phyloP scores from a whole-genome alignment of 1,284 basidiomycete genomes.

The Cutaneotrichosporon dermatis region DNA sequence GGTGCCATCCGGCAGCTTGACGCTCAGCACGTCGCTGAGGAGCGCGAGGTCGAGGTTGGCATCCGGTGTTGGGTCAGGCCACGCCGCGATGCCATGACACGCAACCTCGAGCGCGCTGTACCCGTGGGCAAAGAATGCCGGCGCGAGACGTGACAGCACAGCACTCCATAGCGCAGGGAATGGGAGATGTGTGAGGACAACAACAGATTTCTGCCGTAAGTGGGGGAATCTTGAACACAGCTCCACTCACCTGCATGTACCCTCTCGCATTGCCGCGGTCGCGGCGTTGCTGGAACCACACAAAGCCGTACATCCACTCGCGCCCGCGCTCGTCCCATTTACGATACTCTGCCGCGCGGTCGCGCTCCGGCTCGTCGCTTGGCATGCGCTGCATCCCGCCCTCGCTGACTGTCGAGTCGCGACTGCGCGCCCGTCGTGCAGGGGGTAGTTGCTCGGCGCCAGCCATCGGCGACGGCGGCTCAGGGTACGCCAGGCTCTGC shows the following conservation, averaged over 20 bases:
- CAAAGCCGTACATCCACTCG: conserved; percentile 68
- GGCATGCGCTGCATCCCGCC: background rate
- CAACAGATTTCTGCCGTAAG: conserved; percentile 65
- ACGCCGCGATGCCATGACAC: conserved; percentile 76
- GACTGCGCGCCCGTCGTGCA: background rate
- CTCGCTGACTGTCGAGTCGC: background rate
- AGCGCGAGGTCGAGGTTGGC: conserved; percentile 69
- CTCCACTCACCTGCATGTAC: conserved; percentile 68
- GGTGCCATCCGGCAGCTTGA: conserved; percentile 63
- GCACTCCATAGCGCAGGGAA: conserved; percentile 77
- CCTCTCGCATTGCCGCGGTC: conserved; percentile 70
- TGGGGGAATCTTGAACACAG: background rate
- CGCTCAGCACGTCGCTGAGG: conserved; percentile 66
- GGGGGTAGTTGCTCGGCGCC: conserved; percentile 7
- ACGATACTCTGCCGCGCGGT: conserved; percentile 45
- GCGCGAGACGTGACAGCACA: conserved; percentile 66
- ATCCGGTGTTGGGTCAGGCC: conserved; percentile 66
- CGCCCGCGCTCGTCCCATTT: conserved; percentile 43
- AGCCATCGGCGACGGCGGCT: conserved; percentile 43
- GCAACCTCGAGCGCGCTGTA: conserved; percentile 76
- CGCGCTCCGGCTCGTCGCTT: conserved; percentile 11
- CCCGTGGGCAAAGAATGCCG: conserved; percentile 68
- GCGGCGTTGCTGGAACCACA: conserved; percentile 70
- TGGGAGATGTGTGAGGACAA: conserved; percentile 76
- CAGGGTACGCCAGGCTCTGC: conserved; percentile 28